These are phyloP conservation scores for Hypoxylon trugodes DNA, from an alignment of 495 filamentous ascomycete species.

Conservation along the genomic window DNA sequence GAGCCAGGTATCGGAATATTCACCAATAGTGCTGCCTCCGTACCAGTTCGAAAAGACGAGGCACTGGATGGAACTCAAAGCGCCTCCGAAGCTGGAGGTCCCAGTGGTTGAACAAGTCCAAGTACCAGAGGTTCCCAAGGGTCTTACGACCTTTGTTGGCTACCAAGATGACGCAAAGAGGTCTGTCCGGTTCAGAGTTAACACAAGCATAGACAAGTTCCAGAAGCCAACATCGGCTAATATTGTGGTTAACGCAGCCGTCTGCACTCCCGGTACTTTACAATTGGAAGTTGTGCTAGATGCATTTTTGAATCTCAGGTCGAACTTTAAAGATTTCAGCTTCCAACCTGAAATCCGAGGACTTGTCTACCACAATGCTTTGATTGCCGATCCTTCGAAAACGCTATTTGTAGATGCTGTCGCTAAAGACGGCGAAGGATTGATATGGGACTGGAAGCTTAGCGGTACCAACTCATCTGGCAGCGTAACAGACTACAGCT, in stretches of 20 bases:
- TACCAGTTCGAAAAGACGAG: slow-evolving; percentile 53
- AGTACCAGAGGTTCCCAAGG: slow-evolving; percentile 5
- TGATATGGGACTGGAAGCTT: no score
- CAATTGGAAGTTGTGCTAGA: no score
- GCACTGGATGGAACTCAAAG: slow-evolving; percentile 47
- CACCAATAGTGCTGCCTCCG: slow-evolving; percentile 46
- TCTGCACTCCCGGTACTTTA: no score
- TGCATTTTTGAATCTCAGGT: no score
- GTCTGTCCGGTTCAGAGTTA: slow-evolving; percentile 54
- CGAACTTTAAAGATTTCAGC: no score
- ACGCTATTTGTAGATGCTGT: no score
- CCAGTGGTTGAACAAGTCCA: not conserved
- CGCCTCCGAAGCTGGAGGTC: slow-evolving; percentile 35
- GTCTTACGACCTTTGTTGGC: slow-evolving; percentile 50
- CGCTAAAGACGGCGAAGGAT: no score
- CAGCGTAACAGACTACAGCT: no score
- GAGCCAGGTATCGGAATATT: slow-evolving; percentile 46
- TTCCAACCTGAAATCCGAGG: no score
- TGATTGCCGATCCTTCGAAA: no score
- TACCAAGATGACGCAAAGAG: slow-evolving; percentile 48
- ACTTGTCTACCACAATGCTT: no score
- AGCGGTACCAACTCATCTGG: no score
- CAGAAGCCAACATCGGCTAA: slow-evolving; percentile 50
- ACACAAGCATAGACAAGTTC: slow-evolving; percentile 50
- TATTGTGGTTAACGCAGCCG: slow-evolving; percentile 42